Conservation (phyloP, 1,284 basidiomycete genomes). For the Leccinum pachyderme region DNA sequence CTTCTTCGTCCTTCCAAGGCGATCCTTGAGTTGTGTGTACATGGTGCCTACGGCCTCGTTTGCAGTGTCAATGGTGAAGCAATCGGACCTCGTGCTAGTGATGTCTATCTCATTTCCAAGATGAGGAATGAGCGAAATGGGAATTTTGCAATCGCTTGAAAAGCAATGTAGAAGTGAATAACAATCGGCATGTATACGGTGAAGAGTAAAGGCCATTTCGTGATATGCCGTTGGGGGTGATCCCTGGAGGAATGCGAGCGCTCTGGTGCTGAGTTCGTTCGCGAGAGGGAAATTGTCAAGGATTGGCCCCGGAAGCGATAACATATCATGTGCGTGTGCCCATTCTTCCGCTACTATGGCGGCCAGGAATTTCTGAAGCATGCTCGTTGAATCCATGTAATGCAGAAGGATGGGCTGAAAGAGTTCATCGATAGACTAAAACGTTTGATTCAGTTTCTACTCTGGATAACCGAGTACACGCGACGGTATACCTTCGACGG, state of each 20-base stretch:
- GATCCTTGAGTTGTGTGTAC: slow-evolving; percentile 76
- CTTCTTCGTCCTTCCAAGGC: slow-evolving; percentile 74
- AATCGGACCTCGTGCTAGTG: slow-evolving; percentile 57
- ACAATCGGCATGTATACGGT: slow-evolving; percentile 82
- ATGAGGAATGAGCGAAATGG: slow-evolving; percentile 75
- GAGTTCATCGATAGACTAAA: slow-evolving; percentile 48
- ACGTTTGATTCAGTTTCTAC: slow-evolving; percentile 8
- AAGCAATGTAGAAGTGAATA: slow-evolving; percentile 80
- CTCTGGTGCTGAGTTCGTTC: slow-evolving; percentile 61
- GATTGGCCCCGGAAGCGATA: slow-evolving; percentile 38
- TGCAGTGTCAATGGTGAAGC: slow-evolving; percentile 84
- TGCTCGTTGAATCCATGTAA: slow-evolving; percentile 85
- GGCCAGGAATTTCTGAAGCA: slow-evolving; percentile 87
- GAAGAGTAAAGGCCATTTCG: slow-evolving; percentile 86
- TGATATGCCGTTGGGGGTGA: slow-evolving; percentile 81
- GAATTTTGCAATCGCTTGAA: slow-evolving; percentile 81
- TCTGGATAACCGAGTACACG: neutral
- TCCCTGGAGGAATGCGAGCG: slow-evolving; percentile 73
- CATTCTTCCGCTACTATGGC: slow-evolving; percentile 91
- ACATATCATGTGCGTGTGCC: slow-evolving; percentile 61
- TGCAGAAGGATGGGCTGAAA: slow-evolving; percentile 73
- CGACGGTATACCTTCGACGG: slow-evolving; percentile 49
- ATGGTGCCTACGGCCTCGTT: slow-evolving; percentile 68
- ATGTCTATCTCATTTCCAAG: slow-evolving; percentile 81
- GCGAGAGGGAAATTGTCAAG: slow-evolving; percentile 61